Evolutionary conservation across 2,329 filamentous ascomycete genomes (phyloP).

Genomic region (Scopulariopsis brevicaulis): DNA sequence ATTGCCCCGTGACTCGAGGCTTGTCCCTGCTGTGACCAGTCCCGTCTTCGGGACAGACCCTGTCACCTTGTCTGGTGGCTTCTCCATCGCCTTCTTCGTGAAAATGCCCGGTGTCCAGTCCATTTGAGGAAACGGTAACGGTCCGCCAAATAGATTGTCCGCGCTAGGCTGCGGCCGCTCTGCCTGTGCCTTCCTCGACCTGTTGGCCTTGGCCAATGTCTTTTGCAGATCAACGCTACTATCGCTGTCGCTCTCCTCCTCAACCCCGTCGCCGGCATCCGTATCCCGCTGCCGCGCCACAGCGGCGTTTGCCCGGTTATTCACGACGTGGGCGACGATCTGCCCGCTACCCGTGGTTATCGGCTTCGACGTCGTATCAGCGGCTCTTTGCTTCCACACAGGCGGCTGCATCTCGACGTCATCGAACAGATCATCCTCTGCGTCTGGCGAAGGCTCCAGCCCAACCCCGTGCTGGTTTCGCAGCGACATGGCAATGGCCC

Average conservation of each 20-base stretch:
- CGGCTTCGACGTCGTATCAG: constrained; percentile 33
- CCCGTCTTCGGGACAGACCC: background rate
- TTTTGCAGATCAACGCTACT: constrained; percentile 73
- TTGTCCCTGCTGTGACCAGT: constrained; percentile 1
- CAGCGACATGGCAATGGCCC: constrained; percentile 78
- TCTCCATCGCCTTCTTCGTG: constrained; percentile 23
- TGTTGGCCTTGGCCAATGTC: constrained; percentile 49
- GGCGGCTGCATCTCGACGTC: constrained; percentile 28
- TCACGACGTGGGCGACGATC: constrained; percentile 63
- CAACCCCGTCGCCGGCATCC: constrained; percentile 8
- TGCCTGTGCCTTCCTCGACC: background rate
- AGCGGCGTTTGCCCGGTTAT: constrained; percentile 56
- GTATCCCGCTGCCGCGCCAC: constrained; percentile 30
- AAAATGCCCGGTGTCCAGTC: constrained; percentile 55
- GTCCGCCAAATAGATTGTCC: constrained; percentile 57
- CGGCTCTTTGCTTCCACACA: constrained; percentile 45
- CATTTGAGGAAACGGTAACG: constrained; percentile 83
- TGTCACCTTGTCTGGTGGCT: background rate
- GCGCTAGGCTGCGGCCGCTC: background rate
- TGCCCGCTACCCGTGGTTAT: constrained; percentile 39
- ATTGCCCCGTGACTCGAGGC: background rate
- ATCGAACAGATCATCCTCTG: constrained; percentile 32
- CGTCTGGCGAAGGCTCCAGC: constrained; percentile 9
- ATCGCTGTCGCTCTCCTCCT: constrained; percentile 61
- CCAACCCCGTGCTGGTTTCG: constrained; percentile 43